Evolutionary conservation across 2,329 filamentous ascomycete genomes (phyloP).

Genomic region (Helicocarpus griseus): DNA sequence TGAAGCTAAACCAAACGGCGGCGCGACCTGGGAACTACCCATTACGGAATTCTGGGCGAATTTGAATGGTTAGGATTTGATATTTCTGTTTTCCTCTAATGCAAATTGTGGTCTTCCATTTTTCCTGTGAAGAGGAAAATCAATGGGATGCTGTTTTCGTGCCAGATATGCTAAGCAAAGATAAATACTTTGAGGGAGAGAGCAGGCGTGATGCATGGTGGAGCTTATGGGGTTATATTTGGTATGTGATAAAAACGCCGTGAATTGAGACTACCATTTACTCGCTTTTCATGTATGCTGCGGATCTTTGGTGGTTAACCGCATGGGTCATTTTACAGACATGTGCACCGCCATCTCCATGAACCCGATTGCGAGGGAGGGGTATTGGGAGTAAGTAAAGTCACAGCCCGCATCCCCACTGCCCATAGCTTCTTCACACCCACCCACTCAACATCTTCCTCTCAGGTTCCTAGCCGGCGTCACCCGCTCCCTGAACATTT

Average conservation of each 20-base stretch:
- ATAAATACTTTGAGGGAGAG: neutral
- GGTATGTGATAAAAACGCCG: conserved; percentile 39
- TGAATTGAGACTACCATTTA: neutral
- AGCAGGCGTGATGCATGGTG: conserved; percentile 28
- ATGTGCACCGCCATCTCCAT: conserved; percentile 44
- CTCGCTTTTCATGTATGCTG: neutral
- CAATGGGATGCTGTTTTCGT: neutral
- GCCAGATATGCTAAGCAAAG: neutral
- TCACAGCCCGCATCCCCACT: neutral
- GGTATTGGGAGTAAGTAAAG: conserved; percentile 38
- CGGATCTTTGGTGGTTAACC: neutral
- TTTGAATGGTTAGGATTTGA: conserved; percentile 14
- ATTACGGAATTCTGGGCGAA: conserved; percentile 18
- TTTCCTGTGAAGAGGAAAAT: neutral
- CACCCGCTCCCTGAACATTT: conserved; percentile 42
- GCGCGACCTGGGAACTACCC: conserved; percentile 16
- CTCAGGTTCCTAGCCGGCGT: conserved; percentile 41
- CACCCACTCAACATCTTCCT: too few species aligned
- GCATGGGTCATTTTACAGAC: conserved; percentile 24
- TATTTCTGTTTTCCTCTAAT: neutral
- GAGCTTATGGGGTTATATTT: conserved; percentile 64
- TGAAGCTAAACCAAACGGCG: conserved; percentile 16
- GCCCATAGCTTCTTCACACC: neutral
- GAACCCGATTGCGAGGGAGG: conserved; percentile 38
- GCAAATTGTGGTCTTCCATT: neutral